Percentiles rank a stretch among this genome's conserved stretches.
Evolutionary conservation across 306 rosid genomes (phyloP).

Genomic region (Mimosa pudica): DNA sequence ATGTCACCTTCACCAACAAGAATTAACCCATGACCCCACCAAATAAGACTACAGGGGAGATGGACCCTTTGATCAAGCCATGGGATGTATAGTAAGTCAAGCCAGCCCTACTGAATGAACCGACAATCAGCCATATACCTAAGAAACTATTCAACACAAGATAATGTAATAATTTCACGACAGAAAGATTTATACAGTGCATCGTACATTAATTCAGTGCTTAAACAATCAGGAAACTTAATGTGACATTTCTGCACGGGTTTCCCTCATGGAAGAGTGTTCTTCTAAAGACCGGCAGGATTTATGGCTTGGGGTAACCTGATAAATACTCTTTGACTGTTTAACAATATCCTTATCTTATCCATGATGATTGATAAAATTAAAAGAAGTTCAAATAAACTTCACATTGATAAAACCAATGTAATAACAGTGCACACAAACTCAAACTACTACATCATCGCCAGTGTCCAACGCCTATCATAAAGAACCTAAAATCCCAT

Average conservation of each 20-base stretch:
- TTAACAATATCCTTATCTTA: neutral
- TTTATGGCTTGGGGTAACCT: neutral
- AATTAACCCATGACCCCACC: neutral
- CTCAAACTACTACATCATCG: neutral
- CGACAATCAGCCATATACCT: neutral
- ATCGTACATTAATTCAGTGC: slow-evolving; percentile 3
- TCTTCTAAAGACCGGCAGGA: neutral
- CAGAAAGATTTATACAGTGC: neutral
- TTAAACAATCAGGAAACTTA: neutral
- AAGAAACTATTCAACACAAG: neutral
- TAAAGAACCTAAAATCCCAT: neutral
- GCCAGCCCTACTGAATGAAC: slow-evolving; percentile 1
- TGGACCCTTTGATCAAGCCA: neutral
- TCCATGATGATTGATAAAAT: neutral
- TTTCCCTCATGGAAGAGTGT: neutral
- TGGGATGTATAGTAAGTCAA: neutral
- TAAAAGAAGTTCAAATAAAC: neutral
- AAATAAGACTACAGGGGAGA: neutral
- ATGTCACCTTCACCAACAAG: neutral
- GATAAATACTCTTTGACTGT: neutral
- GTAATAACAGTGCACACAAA: neutral
- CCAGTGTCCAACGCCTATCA: neutral
- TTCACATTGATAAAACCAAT: neutral
- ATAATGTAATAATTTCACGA: neutral
- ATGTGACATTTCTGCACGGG: neutral